Evolutionary conservation across 257 asterid species (phyloP).

Genomic region (Nicotiana attenuata): DNA sequence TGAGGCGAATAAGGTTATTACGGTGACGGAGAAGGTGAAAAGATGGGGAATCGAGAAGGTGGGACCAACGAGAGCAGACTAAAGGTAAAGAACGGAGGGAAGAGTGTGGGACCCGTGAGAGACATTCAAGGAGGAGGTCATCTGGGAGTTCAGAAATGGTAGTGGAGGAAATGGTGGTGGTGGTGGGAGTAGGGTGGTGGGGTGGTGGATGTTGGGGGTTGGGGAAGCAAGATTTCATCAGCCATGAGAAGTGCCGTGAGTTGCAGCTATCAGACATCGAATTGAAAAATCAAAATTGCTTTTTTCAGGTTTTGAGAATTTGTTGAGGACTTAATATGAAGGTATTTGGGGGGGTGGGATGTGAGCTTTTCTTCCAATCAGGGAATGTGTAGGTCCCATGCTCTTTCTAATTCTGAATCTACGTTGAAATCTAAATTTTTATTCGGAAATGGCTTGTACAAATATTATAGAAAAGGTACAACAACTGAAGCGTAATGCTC

Average conservation of each 20-base stretch:
- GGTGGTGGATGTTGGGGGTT: constrained; percentile 39
- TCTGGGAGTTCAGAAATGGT: constrained; percentile 71
- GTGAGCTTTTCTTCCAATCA: background rate
- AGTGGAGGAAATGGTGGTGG: constrained; percentile 27
- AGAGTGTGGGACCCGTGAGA: constrained; percentile 54
- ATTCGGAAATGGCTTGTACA: background rate
- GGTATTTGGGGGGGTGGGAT: background rate
- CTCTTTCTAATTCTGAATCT: background rate
- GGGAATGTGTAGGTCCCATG: too few relatives aligned
- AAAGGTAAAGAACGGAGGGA: constrained; percentile 59
- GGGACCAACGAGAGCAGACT: constrained; percentile 87
- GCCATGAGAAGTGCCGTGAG: constrained; percentile 83
- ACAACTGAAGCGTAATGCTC: background rate
- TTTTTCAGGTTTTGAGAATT: background rate
- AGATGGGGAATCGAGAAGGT: constrained; percentile 52
- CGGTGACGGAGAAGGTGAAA: constrained; percentile 59
- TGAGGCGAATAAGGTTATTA: constrained; percentile 39
- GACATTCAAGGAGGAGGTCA: constrained; percentile 77
- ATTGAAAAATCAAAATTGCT: background rate
- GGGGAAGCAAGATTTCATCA: constrained; percentile 85
- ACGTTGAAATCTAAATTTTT: background rate
- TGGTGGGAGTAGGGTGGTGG: constrained; percentile 20
- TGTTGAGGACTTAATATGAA: background rate
- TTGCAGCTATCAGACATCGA: constrained; percentile 44
- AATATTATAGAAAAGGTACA: background rate